Base-by-base conservation (phyloP, 306 rosid genomes). In the Cucurbita maxima region DNA sequence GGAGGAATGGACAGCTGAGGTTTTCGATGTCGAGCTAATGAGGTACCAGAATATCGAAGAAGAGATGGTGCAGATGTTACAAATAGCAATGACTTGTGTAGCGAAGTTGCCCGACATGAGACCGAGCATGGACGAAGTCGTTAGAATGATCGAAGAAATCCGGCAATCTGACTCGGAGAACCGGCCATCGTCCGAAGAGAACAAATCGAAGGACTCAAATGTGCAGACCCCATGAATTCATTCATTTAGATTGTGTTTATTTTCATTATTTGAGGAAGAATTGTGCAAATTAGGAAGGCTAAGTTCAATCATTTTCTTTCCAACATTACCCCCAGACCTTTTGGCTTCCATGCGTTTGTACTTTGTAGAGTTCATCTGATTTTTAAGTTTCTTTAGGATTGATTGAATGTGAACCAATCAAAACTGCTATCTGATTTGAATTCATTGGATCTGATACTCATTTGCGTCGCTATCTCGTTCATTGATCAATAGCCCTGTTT, bases 1-100 rank as follows among this genome's bases (percentile, higher is more conserved):
- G 84, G 98, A 92, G 82, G 98, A 92, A 84, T 92, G 98, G 98
- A 92, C 98, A 3, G 98, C 98, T 0, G 98, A 92, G 87, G 98
- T 92, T 54, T 92, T 92, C 9, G 98, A 92, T 16, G 92, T 90
- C 16, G 98, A 92, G 80, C 86, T 92, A 69, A 92, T 92, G 98
- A 83, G 88, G 79, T 90, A 84, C 88, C 92, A 84, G 82, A 90
- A 92, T 81, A 90, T 90, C 7, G 98, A 92, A 77, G 98, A 92
- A 80, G 98, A 92, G 76, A 88, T 92, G 98, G 98, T 92, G 75
- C 98, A 92, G 75, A 88, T 92, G 98, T 83, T 92, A 86, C 98
- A 92, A 76, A 90, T 92, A 69, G 98, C 88, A 76, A 92, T 92
- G 98, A 82, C 98, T 2, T 92, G 98, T 66, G 98, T 92, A 57